Percentiles rank a stretch among this genome's conserved stretches.
phyloP scores from a whole-genome alignment of 495 filamentous ascomycete genomes.

The Aspergillus coremiiformis region DNA sequence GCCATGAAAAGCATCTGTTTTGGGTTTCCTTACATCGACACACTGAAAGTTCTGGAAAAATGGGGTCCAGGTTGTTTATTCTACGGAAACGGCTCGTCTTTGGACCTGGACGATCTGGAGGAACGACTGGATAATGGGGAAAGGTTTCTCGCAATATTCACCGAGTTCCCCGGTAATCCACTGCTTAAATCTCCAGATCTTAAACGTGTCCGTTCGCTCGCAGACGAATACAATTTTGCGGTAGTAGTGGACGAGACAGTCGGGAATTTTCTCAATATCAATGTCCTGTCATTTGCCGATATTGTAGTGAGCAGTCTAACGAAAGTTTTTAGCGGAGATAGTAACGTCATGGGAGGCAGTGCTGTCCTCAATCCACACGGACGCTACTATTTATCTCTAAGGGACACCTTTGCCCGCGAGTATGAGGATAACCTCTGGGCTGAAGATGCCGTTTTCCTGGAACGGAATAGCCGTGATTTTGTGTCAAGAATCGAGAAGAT shows the following conservation, averaged over 20 bases:
- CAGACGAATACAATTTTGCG: conserved; percentile 78
- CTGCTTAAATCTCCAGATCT: conserved; percentile 80
- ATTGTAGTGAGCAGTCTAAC: conserved; percentile 90
- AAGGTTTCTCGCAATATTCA: conserved; percentile 77
- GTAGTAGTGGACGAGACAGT: conserved; percentile 95
- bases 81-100: conserved; percentile 74
- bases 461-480: conserved; percentile 94
- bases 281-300: conserved; percentile 83
- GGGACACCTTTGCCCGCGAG: conserved; percentile 48
- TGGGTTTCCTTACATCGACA: conserved; percentile 92
- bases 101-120: conserved; percentile 85
- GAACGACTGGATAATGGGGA: conserved; percentile 62
- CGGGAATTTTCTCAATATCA: conserved; percentile 91
- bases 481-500: conserved; percentile 73
- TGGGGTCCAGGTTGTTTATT: conserved; percentile 89
- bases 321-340: conserved; percentile 94
- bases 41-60: conserved; percentile 88
- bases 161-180: conserved; percentile 92
- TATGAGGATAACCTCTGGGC: conserved; percentile 91
- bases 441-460: conserved; percentile 89
- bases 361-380: conserved; percentile 76
- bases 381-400: conserved; percentile 61
- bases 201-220: conserved; percentile 65
- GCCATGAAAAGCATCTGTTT: conserved; percentile 31
- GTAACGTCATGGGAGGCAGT: conserved; percentile 96